Conservation (phyloP, 768 basidiomycete species). For the Leccinum variicolor region DNA sequence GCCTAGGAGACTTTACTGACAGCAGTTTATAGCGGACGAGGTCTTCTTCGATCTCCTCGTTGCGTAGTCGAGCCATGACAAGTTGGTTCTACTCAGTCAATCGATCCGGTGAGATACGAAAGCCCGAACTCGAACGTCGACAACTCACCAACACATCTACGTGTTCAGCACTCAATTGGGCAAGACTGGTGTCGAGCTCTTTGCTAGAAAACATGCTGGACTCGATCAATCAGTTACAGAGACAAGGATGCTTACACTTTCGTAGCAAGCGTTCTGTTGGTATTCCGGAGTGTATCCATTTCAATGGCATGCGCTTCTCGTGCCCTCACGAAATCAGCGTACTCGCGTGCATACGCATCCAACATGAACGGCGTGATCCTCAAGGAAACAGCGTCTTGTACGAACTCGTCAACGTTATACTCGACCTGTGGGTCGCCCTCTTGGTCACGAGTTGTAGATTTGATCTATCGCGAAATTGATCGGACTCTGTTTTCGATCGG, state of each 20-base stretch:
- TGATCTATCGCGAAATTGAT: conserved; percentile 20
- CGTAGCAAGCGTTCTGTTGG: conserved; percentile 67
- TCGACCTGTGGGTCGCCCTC: conserved; percentile 18
- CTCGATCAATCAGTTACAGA: not conserved
- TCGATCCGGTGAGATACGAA: conserved; percentile 23
- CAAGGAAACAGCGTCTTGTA: conserved; percentile 81
- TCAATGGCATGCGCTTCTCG: conserved; percentile 82
- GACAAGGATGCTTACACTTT: conserved; percentile 66
- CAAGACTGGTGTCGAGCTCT: conserved; percentile 71
- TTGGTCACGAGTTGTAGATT: conserved; percentile 26
- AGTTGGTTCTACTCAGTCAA: conserved; percentile 73
- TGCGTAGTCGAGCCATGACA: conserved; percentile 81
- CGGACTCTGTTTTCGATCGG: not conserved
- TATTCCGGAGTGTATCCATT: conserved; percentile 77
- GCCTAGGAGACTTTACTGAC: conserved; percentile 34
- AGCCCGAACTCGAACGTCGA: not conserved
- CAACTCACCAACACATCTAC: conserved; percentile 63
- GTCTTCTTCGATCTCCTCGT: conserved; percentile 92
- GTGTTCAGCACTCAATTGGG: conserved; percentile 81
- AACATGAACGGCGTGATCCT: conserved; percentile 95
- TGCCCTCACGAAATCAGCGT: conserved; percentile 72
- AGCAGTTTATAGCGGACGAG: conserved; percentile 92
- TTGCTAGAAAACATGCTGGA: conserved; percentile 48
- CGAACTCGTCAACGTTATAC: conserved; percentile 79
- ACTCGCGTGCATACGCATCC: conserved; percentile 85